Percentiles rank a stretch among this genome's conserved stretches.
These are phyloP conservation scores for Mucor circinelloides DNA, from an alignment of 371 early-diverging fungal species.

Conservation along the genomic window DNA sequence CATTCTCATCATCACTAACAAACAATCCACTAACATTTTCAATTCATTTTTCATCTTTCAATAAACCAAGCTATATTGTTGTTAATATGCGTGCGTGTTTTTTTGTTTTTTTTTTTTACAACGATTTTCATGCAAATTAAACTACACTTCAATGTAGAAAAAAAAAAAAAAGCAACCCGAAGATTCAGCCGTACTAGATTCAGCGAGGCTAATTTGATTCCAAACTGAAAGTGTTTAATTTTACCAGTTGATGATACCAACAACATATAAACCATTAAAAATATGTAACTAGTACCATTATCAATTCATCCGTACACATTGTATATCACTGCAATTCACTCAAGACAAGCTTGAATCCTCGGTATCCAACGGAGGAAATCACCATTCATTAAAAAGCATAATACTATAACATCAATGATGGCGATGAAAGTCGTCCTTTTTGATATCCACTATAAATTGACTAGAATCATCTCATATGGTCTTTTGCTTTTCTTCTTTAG, in stretches of 20 bases:
- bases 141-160: not conserved
- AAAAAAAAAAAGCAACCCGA: not conserved
- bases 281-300: slow-evolving; percentile 14
- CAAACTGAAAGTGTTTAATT: not conserved
- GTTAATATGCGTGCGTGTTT: not conserved
- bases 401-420: slow-evolving; percentile 11
- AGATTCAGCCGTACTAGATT: not conserved
- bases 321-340: not conserved
- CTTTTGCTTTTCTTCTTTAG: not conserved
- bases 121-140: not conserved
- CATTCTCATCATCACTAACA: not conserved
- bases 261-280: slow-evolving; percentile 6
- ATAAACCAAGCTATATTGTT: not conserved
- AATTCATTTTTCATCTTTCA: not conserved
- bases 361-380: slow-evolving; percentile 10
- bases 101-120: not conserved
- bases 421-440: slow-evolving; percentile 1
- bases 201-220: not conserved
- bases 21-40: not conserved
- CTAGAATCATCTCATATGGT: not conserved
- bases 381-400: slow-evolving; percentile 11
- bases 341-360: slow-evolving; percentile 3
- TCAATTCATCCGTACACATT: slow-evolving; percentile 9
- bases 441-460: slow-evolving; percentile 6
- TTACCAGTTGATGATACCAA: not conserved